Percentiles rank a stretch among this genome's conserved stretches.
Conservation (phyloP, 139 green algal species). For the Chlamydomonas eustigma region DNA sequence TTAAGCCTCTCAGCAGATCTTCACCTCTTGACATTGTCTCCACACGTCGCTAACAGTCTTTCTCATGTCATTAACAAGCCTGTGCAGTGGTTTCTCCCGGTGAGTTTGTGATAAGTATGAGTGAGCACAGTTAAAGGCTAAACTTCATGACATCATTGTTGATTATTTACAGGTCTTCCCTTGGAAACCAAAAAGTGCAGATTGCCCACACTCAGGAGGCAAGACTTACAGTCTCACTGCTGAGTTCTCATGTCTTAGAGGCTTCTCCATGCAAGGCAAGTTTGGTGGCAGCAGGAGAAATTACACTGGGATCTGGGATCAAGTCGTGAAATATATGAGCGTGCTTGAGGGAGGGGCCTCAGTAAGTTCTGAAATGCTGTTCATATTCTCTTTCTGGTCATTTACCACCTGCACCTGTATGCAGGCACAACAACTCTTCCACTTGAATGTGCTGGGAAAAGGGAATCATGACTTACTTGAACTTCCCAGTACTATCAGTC, state of each 20-base stretch:
- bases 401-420: too few species aligned
- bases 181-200: not conserved
- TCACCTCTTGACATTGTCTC: slow-evolving; percentile 29
- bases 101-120: not conserved
- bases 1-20: not conserved
- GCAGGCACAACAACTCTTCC: slow-evolving; percentile 22
- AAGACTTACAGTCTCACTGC: slow-evolving; percentile 2
- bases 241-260: slow-evolving; percentile 22
- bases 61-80: not conserved
- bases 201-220: not conserved
- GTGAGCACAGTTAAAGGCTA: too few species aligned
- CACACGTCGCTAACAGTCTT: slow-evolving; percentile 18
- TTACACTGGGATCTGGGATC: slow-evolving; percentile 35
- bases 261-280: slow-evolving; percentile 43
- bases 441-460: slow-evolving; percentile 35
- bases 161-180: slow-evolving; percentile 11
- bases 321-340: slow-evolving; percentile 12
- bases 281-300: slow-evolving; percentile 38
- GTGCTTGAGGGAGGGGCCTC: too few species aligned
- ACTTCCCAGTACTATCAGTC: too few species aligned
- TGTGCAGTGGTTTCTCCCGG: slow-evolving; percentile 24
- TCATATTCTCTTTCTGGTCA: too few species aligned
- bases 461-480: slow-evolving; percentile 22
- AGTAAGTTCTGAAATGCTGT: too few species aligned
- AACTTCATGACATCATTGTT: too few species aligned